Evolutionary conservation across 371 early-diverging fungal species (phyloP), one percentile per base, ranked within the genome.

Genomic region (Umbelopsis sp.): DNA sequence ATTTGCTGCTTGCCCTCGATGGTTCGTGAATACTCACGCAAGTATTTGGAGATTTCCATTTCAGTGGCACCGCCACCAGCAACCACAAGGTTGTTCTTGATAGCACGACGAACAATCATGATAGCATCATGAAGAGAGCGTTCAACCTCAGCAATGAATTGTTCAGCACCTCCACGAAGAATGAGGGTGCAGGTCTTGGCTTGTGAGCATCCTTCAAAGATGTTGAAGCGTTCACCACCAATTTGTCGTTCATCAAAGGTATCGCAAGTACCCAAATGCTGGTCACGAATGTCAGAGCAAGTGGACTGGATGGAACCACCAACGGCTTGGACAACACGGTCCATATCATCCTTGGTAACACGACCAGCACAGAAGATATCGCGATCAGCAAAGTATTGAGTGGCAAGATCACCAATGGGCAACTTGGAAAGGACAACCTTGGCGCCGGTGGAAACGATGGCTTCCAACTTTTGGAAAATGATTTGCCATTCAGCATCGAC

Each of bases 401-500:
- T 99, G 44, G 99, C 99, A 74, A 99, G 88, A 81, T 99, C 99
- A 74, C 99, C 99, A 75, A 99, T 99, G 18, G 99, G 98, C 66
- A 99, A 85, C 70, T 94, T 95, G 73, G 99, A 98, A 25, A 99
- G 85, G n/a, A 99, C 99, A 45, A 99, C 99, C 84, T 98, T 97
- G 73, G 99, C 99, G 66, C 99, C 99, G 66, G 96, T 94, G 29
- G 92, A 89, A 48, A 97, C 95, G 76, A 99, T 98, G 62, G 93
- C 94, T 72, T 99, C 99, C 45, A 99, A 87, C 85, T 99, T 99
- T 71, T 99, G 96, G 82, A 94, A 98, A 74, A 99, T 99, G 70
- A 99, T 97, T 74, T 89, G 86, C 99, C 99, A 99, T 80, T 99
- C 99, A 63, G 99, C 99, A 79, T 99, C 99, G 18, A 99, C 99